Percentiles rank a stretch among this genome's conserved stretches.
Evolutionary conservation across 805 yeast species (phyloP).

Genomic region (Jamesozyma spencerorum): DNA sequence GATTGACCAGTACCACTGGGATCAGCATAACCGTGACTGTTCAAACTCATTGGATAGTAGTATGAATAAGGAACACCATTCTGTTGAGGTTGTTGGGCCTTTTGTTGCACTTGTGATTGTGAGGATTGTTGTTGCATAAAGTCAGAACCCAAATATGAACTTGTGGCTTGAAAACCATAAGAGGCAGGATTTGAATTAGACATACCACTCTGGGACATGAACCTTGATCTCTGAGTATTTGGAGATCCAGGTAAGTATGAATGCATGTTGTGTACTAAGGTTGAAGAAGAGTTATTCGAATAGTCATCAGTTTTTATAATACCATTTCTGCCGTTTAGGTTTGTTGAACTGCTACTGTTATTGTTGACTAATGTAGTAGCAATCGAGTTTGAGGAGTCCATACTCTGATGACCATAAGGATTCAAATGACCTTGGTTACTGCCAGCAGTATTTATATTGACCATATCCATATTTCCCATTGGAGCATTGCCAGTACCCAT

Average conservation of each 20-base stretch:
- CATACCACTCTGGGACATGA: conserved; percentile 1
- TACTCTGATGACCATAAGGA: conserved; percentile 5
- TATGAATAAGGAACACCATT: conserved; percentile 5
- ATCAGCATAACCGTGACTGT: conserved; percentile 4
- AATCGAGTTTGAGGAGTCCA: conserved; percentile 2
- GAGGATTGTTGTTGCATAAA: conserved; percentile 4
- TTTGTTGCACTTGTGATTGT: conserved; percentile 13
- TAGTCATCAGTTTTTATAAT: conserved; percentile 6
- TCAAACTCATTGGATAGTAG: background rate
- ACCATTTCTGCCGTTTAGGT: conserved; percentile 2
- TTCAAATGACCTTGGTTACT: conserved; percentile 9
- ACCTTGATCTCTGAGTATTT: conserved; percentile 5
- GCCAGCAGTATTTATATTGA: conserved; percentile 16
- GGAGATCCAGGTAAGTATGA: conserved; percentile 7
- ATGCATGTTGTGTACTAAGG: conserved; percentile 3
- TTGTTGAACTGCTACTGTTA: conserved; percentile 4
- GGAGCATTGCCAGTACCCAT: conserved; percentile 3
- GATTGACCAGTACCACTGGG: background rate
- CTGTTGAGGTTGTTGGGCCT: conserved; percentile 10
- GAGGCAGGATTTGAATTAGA: conserved; percentile 1
- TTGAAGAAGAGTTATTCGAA: conserved; percentile 2
- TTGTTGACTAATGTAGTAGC: conserved; percentile 1
- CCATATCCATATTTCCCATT: conserved; percentile 6
- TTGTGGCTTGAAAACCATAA: conserved; percentile 1
- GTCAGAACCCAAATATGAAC: conserved; percentile 4